Evolutionary conservation across 2,329 filamentous ascomycete species (phyloP).

Genomic region (Colletotrichum graminicola): DNA sequence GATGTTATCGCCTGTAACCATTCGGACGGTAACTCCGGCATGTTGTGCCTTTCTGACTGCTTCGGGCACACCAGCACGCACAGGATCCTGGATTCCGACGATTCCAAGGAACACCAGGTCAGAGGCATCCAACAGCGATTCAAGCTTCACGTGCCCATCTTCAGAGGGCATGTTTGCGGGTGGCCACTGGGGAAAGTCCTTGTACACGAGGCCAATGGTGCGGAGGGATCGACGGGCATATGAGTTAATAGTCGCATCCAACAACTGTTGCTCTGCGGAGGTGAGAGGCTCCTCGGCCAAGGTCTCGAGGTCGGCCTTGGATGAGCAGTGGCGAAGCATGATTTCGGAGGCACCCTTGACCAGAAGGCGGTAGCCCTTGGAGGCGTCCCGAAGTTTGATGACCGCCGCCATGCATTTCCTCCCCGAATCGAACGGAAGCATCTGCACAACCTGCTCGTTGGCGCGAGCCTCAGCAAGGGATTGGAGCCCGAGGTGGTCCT

Average conservation of each 20-base stretch:
- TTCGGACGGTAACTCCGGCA: constrained; percentile 75
- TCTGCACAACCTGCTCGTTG: constrained; percentile 64
- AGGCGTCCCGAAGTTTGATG: constrained; percentile 60
- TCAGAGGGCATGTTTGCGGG: constrained; percentile 70
- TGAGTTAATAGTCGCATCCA: constrained; percentile 49
- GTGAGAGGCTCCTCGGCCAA: constrained; percentile 15
- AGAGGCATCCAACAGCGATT: constrained; percentile 25
- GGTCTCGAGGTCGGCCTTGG: constrained; percentile 46
- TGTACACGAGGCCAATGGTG: constrained; percentile 56
- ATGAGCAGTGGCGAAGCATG: constrained; percentile 56
- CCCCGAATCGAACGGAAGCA: constrained; percentile 52
- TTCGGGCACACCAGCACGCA: constrained; percentile 71
- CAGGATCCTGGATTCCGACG: constrained; percentile 77
- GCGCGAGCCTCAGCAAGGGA: constrained; percentile 71
- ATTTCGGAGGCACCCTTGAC: constrained; percentile 67
- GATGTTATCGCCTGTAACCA: constrained; percentile 66
- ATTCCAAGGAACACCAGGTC: constrained; percentile 57
- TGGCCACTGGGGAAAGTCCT: constrained; percentile 45
- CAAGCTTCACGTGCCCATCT: constrained; percentile 63
- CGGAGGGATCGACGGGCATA: constrained; percentile 55
- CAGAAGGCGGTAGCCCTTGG: constrained; percentile 68
- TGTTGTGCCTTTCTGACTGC: constrained; percentile 72
- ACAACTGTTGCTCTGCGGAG: constrained; percentile 1
- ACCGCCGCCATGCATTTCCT: constrained; percentile 79
- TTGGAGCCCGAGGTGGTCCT: constrained; percentile 74